Percentiles rank a stretch among this genome's conserved stretches.
These are phyloP conservation scores for Fusarium circinatum DNA, from an alignment of 2,329 filamentous ascomycete species.

Conservation along the genomic window DNA sequence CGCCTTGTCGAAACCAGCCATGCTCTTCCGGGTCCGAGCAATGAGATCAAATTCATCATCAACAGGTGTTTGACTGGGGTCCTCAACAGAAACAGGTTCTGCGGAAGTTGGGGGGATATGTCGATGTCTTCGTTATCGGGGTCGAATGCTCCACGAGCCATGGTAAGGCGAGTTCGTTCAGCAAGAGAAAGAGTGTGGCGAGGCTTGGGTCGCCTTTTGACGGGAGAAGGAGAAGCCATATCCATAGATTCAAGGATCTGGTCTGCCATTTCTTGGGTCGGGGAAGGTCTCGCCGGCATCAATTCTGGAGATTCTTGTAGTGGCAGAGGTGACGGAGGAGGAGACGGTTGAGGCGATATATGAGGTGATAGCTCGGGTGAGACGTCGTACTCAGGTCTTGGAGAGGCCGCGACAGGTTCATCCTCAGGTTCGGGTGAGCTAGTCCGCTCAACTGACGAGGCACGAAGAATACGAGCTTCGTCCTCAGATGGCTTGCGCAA, in stretches of 20 bases:
- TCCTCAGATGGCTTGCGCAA: constrained; percentile 34
- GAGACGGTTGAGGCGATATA: constrained; percentile 2
- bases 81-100: constrained; percentile 19
- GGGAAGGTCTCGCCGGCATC: constrained; percentile 26
- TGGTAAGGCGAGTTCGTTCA: constrained; percentile 84
- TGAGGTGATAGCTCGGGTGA: constrained; percentile 22
- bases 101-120: constrained; percentile 26
- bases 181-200: constrained; percentile 72
- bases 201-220: constrained; percentile 57
- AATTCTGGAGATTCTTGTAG: constrained; percentile 18
- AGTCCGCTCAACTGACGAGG: constrained; percentile 29
- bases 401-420: constrained; percentile 25
- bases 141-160: constrained; percentile 68
- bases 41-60: constrained; percentile 58
- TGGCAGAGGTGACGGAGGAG: not conserved
- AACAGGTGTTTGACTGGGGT: constrained; percentile 27
- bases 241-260: constrained; percentile 66
- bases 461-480: constrained; percentile 33
- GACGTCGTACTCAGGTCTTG: constrained; percentile 17
- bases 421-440: constrained; percentile 35
- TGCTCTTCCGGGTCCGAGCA: constrained; percentile 68
- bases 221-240: constrained; percentile 66
- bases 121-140: constrained; percentile 47
- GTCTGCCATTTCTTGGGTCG: constrained; percentile 63
- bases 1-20: constrained; percentile 70